Evolutionary conservation across 495 filamentous ascomycete genomes (phyloP).

Genomic region (Copromyces sp.): DNA sequence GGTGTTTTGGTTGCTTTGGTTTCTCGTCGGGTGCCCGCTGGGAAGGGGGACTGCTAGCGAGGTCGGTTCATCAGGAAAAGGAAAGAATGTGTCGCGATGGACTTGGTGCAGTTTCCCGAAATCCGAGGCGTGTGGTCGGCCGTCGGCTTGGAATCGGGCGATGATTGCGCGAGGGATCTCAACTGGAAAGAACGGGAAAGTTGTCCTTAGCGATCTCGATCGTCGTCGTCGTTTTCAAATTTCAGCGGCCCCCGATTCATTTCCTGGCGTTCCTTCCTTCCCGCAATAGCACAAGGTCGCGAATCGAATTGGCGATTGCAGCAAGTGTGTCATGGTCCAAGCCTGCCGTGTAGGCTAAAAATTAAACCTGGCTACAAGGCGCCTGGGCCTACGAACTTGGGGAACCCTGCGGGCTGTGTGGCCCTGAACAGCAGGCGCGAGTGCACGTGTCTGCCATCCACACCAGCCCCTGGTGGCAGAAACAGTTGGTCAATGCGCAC

Average conservation of each 20-base stretch:
- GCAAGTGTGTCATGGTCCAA: not conserved
- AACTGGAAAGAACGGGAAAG: not conserved
- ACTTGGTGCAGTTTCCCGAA: not conserved
- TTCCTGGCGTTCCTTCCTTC: not conserved
- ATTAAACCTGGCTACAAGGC: too few relatives aligned
- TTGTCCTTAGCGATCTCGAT: not conserved
- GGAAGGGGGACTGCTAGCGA: slow-evolving; percentile 11
- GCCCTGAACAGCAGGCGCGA: not conserved
- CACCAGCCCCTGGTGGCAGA: not conserved
- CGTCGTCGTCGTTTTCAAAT: not conserved
- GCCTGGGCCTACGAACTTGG: not conserved
- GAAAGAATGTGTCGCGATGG: slow-evolving; percentile 11
- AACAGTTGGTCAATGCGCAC: not conserved
- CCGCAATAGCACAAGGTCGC: not conserved
- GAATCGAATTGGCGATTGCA: not conserved
- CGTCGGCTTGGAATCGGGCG: not conserved
- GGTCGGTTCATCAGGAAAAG: slow-evolving; percentile 20
- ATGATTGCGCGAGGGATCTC: not conserved
- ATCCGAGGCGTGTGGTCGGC: not conserved
- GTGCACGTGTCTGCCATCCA: not conserved
- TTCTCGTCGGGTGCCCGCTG: slow-evolving; percentile 3
- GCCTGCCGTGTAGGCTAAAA: not conserved
- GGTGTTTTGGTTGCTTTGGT: not conserved
- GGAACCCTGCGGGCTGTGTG: not conserved
- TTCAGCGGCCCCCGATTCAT: not conserved